A percentile compares a stretch with the other conserved stretches of the same genome.
phyloP scores from a whole-genome alignment of 2,329 filamentous ascomycete genomes.

The Thielaviopsis euricoi region DNA sequence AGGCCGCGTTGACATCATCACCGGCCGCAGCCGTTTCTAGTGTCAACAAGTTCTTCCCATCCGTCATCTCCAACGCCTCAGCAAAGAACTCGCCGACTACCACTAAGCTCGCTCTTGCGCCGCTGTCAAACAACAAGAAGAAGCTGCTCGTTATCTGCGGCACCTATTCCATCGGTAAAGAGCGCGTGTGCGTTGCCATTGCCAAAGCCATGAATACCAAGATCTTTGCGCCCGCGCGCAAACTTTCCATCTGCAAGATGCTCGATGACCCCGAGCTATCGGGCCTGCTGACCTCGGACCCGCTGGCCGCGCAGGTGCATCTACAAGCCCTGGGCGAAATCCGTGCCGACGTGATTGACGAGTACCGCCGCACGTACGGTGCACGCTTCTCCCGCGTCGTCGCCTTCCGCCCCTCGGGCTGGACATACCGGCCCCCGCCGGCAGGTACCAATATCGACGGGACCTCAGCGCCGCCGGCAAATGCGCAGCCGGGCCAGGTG shows the following conservation, averaged over 20 bases:
- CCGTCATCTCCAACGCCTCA: slow-evolving; percentile 13
- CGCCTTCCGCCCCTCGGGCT: slow-evolving; percentile 82
- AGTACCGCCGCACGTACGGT: slow-evolving; percentile 68
- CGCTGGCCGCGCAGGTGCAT: slow-evolving; percentile 79
- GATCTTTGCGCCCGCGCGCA: slow-evolving; percentile 72
- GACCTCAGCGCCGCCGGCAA: slow-evolving; percentile 13
- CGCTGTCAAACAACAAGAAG: slow-evolving; percentile 14
- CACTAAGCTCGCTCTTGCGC: slow-evolving; percentile 18
- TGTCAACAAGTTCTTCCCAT: slow-evolving; percentile 37
- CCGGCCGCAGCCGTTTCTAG: slow-evolving; percentile 15
- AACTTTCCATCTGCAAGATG: slow-evolving; percentile 69
- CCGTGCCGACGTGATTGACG: slow-evolving; percentile 72
- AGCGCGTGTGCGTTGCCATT: slow-evolving; percentile 85
- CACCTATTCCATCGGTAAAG: slow-evolving; percentile 96
- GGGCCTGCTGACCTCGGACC: slow-evolving; percentile 60
- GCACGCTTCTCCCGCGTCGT: slow-evolving; percentile 74
- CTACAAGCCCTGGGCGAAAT: slow-evolving; percentile 97
- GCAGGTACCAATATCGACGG: slow-evolving; percentile 20
- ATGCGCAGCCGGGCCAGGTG: slow-evolving; percentile 30
- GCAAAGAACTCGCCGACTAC: slow-evolving; percentile 9
- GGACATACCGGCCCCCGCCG: slow-evolving; percentile 75
- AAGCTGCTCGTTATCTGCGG: slow-evolving; percentile 72
- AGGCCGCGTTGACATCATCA: not conserved
- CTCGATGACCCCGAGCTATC: slow-evolving; percentile 74
- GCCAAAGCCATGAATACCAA: slow-evolving; percentile 72